Percentiles rank a stretch among this genome's conserved stretches.
Conservation (phyloP, 306 rosid genomes). For the Inga leiocalycina region DNA sequence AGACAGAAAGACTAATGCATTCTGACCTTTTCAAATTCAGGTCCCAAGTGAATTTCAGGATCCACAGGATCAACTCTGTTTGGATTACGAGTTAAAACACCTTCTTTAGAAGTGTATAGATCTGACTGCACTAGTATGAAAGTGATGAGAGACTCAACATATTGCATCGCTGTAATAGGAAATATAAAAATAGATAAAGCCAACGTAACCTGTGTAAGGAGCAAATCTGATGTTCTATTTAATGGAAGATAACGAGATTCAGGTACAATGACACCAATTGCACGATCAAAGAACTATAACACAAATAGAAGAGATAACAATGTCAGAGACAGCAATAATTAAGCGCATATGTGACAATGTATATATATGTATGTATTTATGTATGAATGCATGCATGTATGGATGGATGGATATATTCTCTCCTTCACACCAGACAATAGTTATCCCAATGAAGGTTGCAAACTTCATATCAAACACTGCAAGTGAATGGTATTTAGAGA, state of each 20-base stretch:
- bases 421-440: conserved; percentile 15
- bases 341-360: conserved; percentile 10
- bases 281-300: conserved; percentile 57
- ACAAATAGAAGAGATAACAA: conserved; percentile 20
- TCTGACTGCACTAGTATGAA: conserved; percentile 63
- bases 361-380: neutral
- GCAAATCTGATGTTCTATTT: conserved; percentile 64
- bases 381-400: neutral
- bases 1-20: conserved; percentile 6
- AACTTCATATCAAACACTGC: neutral
- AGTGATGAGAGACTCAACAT: conserved; percentile 20
- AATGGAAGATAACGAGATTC: conserved; percentile 58
- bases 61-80: conserved; percentile 60
- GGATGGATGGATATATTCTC: neutral
- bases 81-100: conserved; percentile 61
- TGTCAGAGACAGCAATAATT: conserved; percentile 18
- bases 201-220: conserved; percentile 60
- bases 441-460: conserved; percentile 9
- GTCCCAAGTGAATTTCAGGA: conserved; percentile 72
- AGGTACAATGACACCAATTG: conserved; percentile 61
- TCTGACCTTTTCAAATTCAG: conserved; percentile 73
- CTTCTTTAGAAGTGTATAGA: conserved; percentile 54
- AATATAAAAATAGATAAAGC: conserved; percentile 17
- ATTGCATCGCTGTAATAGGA: neutral
- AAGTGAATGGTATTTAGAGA: neutral